These are phyloP conservation scores for Amniculicola lignicola DNA, from an alignment of 495 filamentous ascomycete species.

Conservation along the genomic window DNA sequence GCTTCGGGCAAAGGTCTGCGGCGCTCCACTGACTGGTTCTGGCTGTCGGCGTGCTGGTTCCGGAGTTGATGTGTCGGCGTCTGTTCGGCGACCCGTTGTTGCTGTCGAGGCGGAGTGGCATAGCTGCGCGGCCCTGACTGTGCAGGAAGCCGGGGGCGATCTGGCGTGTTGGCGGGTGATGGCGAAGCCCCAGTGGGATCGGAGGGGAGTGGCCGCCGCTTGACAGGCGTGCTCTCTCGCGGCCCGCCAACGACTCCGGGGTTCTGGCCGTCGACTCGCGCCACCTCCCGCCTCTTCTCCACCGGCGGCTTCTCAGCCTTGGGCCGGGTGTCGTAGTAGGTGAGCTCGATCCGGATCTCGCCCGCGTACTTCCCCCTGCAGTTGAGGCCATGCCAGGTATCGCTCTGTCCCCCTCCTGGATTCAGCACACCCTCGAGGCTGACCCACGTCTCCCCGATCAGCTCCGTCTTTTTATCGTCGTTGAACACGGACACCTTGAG, in stretches of 20 bases:
- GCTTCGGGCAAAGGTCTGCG: constrained; percentile 22
- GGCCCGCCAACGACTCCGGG: constrained; percentile 51
- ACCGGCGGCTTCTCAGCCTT: constrained; percentile 63
- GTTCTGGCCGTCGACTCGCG: constrained; percentile 36
- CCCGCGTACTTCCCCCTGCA: constrained; percentile 93
- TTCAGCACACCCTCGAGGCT: constrained; percentile 77
- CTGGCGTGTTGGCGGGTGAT: constrained; percentile 25
- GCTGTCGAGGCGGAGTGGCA: constrained; percentile 32
- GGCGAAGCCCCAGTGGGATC: constrained; percentile 58
- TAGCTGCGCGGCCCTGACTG: constrained; percentile 32
- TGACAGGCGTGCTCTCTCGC: constrained; percentile 60
- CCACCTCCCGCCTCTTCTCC: constrained; percentile 52
- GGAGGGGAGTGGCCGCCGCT: constrained; percentile 74
- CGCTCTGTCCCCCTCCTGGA: constrained; percentile 83
- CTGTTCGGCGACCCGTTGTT: constrained; percentile 26
- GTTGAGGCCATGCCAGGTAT: constrained; percentile 82
- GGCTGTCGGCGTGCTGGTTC: constrained; percentile 10
- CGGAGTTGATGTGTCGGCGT: constrained; percentile 22
- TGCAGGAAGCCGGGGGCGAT: constrained; percentile 11
- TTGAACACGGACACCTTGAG: constrained; percentile 96
- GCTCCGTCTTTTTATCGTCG: constrained; percentile 91
- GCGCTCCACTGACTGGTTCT: too few species aligned
- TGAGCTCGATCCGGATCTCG: constrained; percentile 91
- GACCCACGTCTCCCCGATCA: constrained; percentile 92
- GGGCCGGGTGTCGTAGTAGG: constrained; percentile 87